phyloP scores from a whole-genome alignment of 306 rosid species.

The Morella rubra region DNA sequence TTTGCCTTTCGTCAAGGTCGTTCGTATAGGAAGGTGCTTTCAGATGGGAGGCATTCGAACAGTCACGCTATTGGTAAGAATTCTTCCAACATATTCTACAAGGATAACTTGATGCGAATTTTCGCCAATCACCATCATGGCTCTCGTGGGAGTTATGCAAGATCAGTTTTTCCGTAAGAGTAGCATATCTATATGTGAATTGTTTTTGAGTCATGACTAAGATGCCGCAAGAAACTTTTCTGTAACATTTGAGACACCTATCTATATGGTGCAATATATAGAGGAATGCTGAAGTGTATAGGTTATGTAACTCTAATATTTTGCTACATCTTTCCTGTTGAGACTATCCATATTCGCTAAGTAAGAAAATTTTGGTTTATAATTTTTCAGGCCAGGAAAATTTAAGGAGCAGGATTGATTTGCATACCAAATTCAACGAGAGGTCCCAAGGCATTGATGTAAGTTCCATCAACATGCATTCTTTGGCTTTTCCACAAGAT shows the following conservation, averaged over 20 bases:
- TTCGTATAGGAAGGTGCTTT: conserved; percentile 43
- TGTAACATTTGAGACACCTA: no score
- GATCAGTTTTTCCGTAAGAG: not conserved
- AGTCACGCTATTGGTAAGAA: conserved; percentile 40
- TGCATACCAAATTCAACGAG: conserved; percentile 31
- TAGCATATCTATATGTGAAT: not conserved
- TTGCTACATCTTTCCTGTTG: not conserved
- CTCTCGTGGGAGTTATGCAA: not conserved
- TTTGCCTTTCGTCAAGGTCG: conserved; percentile 47
- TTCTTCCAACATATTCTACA: not conserved
- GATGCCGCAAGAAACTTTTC: no score
- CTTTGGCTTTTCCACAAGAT: not conserved
- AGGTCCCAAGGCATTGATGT: conserved; percentile 44
- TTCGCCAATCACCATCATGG: not conserved
- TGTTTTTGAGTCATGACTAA: no score
- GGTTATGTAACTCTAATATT: not conserved
- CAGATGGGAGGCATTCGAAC: conserved; percentile 32
- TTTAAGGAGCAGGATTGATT: conserved; percentile 31
- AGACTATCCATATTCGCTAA: not conserved
- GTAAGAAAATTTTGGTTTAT: conserved; percentile 9
- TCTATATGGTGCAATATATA: not conserved
- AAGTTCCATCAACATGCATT: conserved; percentile 28
- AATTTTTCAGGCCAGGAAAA: conserved; percentile 41
- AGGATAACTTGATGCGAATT: not conserved
- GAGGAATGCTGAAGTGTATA: not conserved